Conservation (phyloP, 306 rosid species). For the Vicia sativa region DNA sequence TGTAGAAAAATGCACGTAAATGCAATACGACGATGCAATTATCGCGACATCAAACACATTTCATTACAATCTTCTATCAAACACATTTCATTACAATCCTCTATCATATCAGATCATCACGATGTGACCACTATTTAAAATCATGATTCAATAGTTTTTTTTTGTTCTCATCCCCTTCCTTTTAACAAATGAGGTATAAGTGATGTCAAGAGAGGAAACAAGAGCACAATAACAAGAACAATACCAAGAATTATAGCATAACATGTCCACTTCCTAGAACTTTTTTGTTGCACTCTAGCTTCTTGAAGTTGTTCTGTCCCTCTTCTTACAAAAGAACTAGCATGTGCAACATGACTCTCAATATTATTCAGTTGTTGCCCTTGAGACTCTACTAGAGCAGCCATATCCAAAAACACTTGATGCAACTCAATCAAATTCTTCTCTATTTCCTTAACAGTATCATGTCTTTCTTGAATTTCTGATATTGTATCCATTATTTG, state of each 20-base stretch:
- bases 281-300: slow-evolving; percentile 69
- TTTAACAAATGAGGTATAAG: slow-evolving; percentile 45
- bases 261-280: slow-evolving; percentile 76
- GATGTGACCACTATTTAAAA: neutral
- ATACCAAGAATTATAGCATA: slow-evolving; percentile 52
- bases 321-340: slow-evolving; percentile 74
- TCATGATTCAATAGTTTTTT: neutral
- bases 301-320: slow-evolving; percentile 75
- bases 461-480: slow-evolving; percentile 90
- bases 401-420: slow-evolving; percentile 91
- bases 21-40: neutral
- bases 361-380: slow-evolving; percentile 86
- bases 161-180: neutral
- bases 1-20: neutral
- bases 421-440: slow-evolving; percentile 78
- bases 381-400: slow-evolving; percentile 81
- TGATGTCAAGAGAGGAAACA: slow-evolving; percentile 49
- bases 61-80: neutral
- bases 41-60: neutral
- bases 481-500: slow-evolving; percentile 91
- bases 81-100: neutral
- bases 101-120: neutral
- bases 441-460: slow-evolving; percentile 90
- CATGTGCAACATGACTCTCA: slow-evolving; percentile 82
- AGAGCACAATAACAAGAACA: slow-evolving; percentile 47